Base-by-base conservation (phyloP, 495 filamentous ascomycete species). In the Neurospora sp. region DNA sequence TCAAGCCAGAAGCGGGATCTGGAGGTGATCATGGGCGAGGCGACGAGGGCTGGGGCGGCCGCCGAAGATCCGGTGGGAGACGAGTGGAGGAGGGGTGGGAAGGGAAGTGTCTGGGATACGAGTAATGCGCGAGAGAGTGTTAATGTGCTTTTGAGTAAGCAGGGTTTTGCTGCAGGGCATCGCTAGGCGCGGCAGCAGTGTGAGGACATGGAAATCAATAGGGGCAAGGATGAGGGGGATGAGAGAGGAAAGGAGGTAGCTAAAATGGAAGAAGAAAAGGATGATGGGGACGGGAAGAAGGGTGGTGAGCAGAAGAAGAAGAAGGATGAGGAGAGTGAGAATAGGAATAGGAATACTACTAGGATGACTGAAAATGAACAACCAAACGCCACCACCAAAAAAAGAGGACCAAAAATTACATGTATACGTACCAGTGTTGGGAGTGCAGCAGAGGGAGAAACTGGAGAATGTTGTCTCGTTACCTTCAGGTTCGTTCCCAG, bases 1-100 rank as follows among this genome's bases (percentile, higher is more conserved):
- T 91, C 89, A 76, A 92, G 89, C 8, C 96, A 99, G 85, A 92
- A 91, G 78, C 83, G 96, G 68, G 96, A 99, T 81, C 84, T 98
- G 70, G 95, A 98, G 79, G 89, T 94, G 11, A 90, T 98, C 53
- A 82, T 95, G 68, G 96, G 96, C 41, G 96, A 98, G 81, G 89
- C 88, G 5, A 86, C 85, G 53, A 85, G 90, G 37, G 90, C 90
- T 9, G 91, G 88, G 65, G 53, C 53, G 22, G 53, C 53, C 1
- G 90, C 89, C 10, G 91, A 92, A 72, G 84, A 86, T 48, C 81
- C 81, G 1, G 80, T 75, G 8, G 85, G 86, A 7, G 87, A 89
- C 53, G 87, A 89, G 80, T 89, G 87, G 87, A 81, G 87, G 72
- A 78, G 81, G 39, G 87, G 87, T 35, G 86, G 87, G 0, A 76